Evolutionary conservation across 1,139 yeast genomes (phyloP).

Genomic region (Hyphopichia buzzinii): DNA sequence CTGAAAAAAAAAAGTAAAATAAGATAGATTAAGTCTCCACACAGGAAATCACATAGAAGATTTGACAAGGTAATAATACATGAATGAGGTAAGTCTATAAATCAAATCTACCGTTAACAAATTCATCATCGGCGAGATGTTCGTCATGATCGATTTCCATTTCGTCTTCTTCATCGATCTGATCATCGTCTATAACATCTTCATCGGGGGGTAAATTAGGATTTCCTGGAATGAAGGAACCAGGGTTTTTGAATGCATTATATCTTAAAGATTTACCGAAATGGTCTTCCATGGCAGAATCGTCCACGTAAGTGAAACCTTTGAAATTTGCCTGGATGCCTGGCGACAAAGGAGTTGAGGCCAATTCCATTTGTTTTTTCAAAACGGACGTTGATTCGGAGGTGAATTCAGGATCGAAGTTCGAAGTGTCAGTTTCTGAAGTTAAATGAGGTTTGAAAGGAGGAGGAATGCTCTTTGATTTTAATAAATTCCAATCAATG

Average conservation of each 20-base stretch:
- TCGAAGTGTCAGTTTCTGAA: constrained; percentile 90
- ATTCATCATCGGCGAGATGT: constrained; percentile 59
- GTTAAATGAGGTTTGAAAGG: constrained; percentile 94
- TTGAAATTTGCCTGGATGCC: constrained; percentile 94
- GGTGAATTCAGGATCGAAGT: constrained; percentile 96
- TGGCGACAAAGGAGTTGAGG: constrained; percentile 83
- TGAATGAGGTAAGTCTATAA: constrained; percentile 32
- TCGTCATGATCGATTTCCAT: constrained; percentile 53
- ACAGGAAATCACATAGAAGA: constrained; percentile 5
- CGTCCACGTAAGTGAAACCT: constrained; percentile 95
- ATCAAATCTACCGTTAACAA: constrained; percentile 88
- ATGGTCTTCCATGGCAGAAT: constrained; percentile 87
- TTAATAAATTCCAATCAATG: constrained; percentile 81
- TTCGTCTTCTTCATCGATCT: constrained; percentile 56
- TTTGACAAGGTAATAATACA: constrained; percentile 1
- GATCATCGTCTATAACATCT: constrained; percentile 76
- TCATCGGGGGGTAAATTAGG: constrained; percentile 80
- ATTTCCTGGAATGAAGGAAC: constrained; percentile 75
- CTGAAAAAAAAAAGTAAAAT: constrained; percentile 3
- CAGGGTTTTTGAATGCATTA: constrained; percentile 55
- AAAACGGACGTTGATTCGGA: constrained; percentile 82
- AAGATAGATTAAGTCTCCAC: neutral
- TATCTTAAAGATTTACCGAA: constrained; percentile 50
- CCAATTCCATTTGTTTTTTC: constrained; percentile 63
- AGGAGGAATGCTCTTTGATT: constrained; percentile 86